Percentiles rank a stretch among this genome's conserved stretches.
Conservation (phyloP, 768 basidiomycete species). For the Lentinus brumalis region DNA sequence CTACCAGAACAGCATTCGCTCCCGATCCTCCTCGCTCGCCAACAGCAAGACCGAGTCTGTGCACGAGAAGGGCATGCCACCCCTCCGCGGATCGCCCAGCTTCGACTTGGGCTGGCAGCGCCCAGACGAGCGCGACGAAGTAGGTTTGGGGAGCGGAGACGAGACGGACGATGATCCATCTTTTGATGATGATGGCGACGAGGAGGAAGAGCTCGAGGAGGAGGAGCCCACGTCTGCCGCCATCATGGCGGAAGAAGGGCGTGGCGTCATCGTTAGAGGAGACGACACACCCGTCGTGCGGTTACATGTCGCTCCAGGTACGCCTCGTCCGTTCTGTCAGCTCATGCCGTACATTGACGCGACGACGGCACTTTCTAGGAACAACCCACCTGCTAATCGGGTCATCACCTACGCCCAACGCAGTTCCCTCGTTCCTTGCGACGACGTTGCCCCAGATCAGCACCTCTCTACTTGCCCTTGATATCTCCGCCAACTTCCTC, state of each 20-base stretch:
- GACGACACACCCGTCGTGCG: slow-evolving; percentile 61
- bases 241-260: slow-evolving; percentile 81
- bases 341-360: slow-evolving; percentile 4
- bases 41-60: slow-evolving; percentile 43
- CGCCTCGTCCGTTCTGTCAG: slow-evolving; percentile 25
- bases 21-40: slow-evolving; percentile 69
- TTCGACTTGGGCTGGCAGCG: slow-evolving; percentile 77
- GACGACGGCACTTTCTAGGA: slow-evolving; percentile 46
- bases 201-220: slow-evolving; percentile 53
- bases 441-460: slow-evolving; percentile 70
- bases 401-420: slow-evolving; percentile 75
- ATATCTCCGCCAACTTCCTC: slow-evolving; percentile 89
- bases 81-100: slow-evolving; percentile 64
- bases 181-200: slow-evolving; percentile 48
- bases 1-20: slow-evolving; percentile 63
- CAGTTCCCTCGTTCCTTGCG: slow-evolving; percentile 75
- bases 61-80: slow-evolving; percentile 40
- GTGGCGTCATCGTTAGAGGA: slow-evolving; percentile 79
- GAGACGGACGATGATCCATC: slow-evolving; percentile 46
- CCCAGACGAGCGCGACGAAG: slow-evolving; percentile 72
- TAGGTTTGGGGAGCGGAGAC: slow-evolving; percentile 54
- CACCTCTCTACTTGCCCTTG: slow-evolving; percentile 83
- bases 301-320: slow-evolving; percentile 74
- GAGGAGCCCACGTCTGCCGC: slow-evolving; percentile 78
- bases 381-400: slow-evolving; percentile 93